Base-by-base conservation (phyloP, 2,329 filamentous ascomycete genomes). In the Fusarium sp. region DNA sequence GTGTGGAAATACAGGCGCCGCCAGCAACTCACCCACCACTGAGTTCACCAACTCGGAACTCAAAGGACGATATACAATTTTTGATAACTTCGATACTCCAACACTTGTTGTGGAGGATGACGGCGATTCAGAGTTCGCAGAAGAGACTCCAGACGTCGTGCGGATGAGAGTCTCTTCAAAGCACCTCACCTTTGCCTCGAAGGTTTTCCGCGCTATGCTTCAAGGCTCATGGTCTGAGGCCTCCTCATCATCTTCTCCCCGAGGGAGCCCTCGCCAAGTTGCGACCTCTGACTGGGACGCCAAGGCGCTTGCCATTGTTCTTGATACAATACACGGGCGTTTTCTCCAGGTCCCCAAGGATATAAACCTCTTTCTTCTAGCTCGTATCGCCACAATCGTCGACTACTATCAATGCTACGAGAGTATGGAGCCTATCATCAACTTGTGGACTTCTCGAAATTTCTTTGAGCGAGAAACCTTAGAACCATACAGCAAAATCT, bases 331-430 rank as follows among this genome's bases (percentile, higher is more conserved):
- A 0, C 70, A 74, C 8, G 58, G 58, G 2, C 54, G 56, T 5
- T 8, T 52, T 12, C 26, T 2, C 1, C 8, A 11, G 1, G n/a
- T 66, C 2, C 70, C 60, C 0, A 44, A 12, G 1, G 1, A 39
- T 0, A 2, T 68, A 9, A 51, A 14, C 8, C 9, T 71, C 3
- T 6, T 42, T 5, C 63, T 62, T 0, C 9, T 74, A 0, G 30
- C 56, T 15, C 59, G 69, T 2, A 38, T 74, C 8, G 54, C 62
- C 6, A 59, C 65, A 2, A 38, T 74, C 0, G 54, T 66, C 15
- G 70, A 73, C 12, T 61, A 73, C 15, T 74, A 73, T 6, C 34
- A 65, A 6, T 62, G 47, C 6, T 45, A 68, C 6, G 70, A 74
- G 0, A 30, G 14, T 0, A 10, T 60, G 15, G 48, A 52, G 14